Conservation (phyloP, 495 filamentous ascomycete species). For the Aspergillus sclerotioniger region DNA sequence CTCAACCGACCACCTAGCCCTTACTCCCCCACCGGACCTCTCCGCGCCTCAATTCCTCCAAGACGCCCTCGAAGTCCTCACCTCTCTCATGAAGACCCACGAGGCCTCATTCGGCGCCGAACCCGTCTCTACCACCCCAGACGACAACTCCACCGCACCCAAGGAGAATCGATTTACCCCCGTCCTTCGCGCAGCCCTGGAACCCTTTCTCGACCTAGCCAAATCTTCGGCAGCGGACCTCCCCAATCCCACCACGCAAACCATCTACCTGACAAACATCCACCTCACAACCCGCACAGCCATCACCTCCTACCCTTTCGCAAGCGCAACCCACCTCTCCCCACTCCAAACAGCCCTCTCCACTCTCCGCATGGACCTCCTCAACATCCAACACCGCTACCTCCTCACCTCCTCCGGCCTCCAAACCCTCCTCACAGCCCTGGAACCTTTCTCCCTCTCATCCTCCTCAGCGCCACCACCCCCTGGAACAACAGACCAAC, state of each 20-base stretch:
- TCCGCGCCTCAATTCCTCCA: slow-evolving; percentile 79
- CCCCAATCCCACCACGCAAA: slow-evolving; percentile 49
- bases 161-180: slow-evolving; percentile 58
- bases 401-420: slow-evolving; percentile 75
- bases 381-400: slow-evolving; percentile 52
- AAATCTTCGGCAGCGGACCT: slow-evolving; percentile 65
- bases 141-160: slow-evolving; percentile 8
- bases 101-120: slow-evolving; percentile 71
- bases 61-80: slow-evolving; percentile 73
- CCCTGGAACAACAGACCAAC: slow-evolving; percentile 17
- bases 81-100: slow-evolving; percentile 74
- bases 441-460: slow-evolving; percentile 47
- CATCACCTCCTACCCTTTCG: slow-evolving; percentile 42
- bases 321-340: slow-evolving; percentile 37
- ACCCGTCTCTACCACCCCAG: slow-evolving; percentile 42
- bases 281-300: slow-evolving; percentile 53
- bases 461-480: slow-evolving; percentile 17
- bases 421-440: slow-evolving; percentile 61
- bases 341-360: slow-evolving; percentile 39
- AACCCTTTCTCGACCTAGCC: slow-evolving; percentile 78
- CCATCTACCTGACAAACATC: slow-evolving; percentile 84
- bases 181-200: slow-evolving; percentile 77
- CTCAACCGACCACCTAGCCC: slow-evolving; percentile 65
- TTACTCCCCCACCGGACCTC: slow-evolving; percentile 54
- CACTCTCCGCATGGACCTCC: slow-evolving; percentile 38